Percentiles rank a stretch among this genome's conserved stretches.
phyloP scores from a whole-genome alignment of 2,329 filamentous ascomycete genomes.

The Penicillium sp. region DNA sequence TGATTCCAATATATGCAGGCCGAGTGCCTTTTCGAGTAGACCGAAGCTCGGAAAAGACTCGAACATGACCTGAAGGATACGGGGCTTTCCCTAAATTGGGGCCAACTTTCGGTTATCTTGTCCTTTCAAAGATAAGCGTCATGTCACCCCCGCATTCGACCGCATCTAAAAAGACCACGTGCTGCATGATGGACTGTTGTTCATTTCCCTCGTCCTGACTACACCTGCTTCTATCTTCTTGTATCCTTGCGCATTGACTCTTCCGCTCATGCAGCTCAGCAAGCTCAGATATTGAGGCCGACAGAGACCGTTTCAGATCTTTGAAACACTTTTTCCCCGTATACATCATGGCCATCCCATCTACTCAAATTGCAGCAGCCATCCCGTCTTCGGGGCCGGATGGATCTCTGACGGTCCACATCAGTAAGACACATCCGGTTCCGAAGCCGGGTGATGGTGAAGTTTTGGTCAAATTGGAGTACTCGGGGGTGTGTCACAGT shows the following conservation, averaged over 20 bases:
- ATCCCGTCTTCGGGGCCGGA: slow-evolving; percentile 20
- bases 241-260: background rate
- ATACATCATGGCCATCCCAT: slow-evolving; percentile 14
- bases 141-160: slow-evolving; percentile 16
- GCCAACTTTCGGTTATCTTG: slow-evolving; percentile 2
- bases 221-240: too few species aligned
- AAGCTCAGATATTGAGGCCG: too few species aligned
- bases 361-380: slow-evolving; percentile 28
- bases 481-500: slow-evolving; percentile 44
- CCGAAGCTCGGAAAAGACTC: background rate
- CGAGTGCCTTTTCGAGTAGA: background rate
- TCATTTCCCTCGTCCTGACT: too few species aligned
- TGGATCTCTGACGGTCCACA: slow-evolving; percentile 18
- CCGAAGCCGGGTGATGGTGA: slow-evolving; percentile 36
- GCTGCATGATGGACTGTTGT: background rate
- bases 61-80: too few species aligned
- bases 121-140: slow-evolving; percentile 9
- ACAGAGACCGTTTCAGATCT: too few species aligned
- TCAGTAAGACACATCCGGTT: slow-evolving; percentile 26
- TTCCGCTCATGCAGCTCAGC: too few species aligned
- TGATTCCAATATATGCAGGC: background rate
- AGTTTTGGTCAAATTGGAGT: slow-evolving; percentile 45
- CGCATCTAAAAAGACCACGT: background rate
- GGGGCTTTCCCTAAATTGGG: too few species aligned
- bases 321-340: background rate